A percentile compares a stretch with the other conserved stretches of the same genome.
Evolutionary conservation across 1,284 basidiomycete genomes (phyloP).

Genomic region (Peniophora sp.): DNA sequence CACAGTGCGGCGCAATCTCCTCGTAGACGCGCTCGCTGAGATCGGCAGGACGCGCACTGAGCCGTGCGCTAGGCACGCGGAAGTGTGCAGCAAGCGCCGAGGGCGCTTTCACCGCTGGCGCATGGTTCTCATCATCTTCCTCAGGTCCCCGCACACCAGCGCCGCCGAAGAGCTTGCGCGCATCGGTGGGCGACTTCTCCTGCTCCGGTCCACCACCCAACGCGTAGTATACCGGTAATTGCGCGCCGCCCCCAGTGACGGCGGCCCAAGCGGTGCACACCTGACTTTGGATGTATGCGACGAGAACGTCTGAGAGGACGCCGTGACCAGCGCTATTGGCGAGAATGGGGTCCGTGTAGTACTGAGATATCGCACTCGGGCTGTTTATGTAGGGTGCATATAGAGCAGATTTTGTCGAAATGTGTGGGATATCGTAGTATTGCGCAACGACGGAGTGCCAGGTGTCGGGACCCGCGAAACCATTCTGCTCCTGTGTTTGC

Average conservation of each 20-base stretch:
- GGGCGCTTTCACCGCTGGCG: constrained; percentile 12
- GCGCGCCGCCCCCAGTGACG: constrained; percentile 56
- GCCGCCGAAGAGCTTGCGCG: constrained; percentile 65
- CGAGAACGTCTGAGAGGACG: constrained; percentile 77
- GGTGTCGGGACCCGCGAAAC: constrained; percentile 83
- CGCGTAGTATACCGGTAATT: constrained; percentile 36
- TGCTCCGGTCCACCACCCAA: constrained; percentile 22
- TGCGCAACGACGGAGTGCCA: constrained; percentile 85
- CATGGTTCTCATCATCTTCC: constrained; percentile 20
- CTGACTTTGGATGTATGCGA: constrained; percentile 82
- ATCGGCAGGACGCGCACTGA: constrained; percentile 64
- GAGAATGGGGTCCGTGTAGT: constrained; percentile 80
- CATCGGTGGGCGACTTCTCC: constrained; percentile 29
- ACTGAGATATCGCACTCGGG: constrained; percentile 61
- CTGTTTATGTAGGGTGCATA: constrained; percentile 78
- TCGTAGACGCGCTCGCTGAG: constrained; percentile 49
- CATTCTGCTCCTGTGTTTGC: constrained; percentile 70
- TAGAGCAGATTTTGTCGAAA: constrained; percentile 75
- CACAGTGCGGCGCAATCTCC: constrained; percentile 86
- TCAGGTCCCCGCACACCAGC: constrained; percentile 59
- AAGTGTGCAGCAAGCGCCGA: constrained; percentile 22
- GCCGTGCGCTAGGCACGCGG: constrained; percentile 63
- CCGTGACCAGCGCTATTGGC: constrained; percentile 77
- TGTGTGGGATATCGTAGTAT: constrained; percentile 91
- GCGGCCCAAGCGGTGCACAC: constrained; percentile 82